Base-by-base conservation (phyloP, 2,329 filamentous ascomycete species). In the Xylariaceae sp. region DNA sequence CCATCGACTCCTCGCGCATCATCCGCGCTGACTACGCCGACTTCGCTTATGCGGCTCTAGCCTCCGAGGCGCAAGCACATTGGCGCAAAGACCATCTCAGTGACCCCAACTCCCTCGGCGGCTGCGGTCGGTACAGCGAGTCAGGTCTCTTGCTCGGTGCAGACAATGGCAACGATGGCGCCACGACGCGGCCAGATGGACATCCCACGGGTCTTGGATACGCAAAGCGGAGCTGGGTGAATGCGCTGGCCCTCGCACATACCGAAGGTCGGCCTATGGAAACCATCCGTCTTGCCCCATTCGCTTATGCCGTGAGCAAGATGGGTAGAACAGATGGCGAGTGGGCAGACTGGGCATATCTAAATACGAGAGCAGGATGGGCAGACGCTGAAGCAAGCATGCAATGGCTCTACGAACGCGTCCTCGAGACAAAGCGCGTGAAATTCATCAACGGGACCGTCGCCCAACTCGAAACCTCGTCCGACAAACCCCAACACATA, bases 21-120 rank as follows among this genome's bases (percentile, higher is more conserved):
- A 76, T 87, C 58, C 78, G 84, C 51, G 73, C 82, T 46, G 93
- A 97, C 76, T 97, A 97, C 66, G 86, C 89, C 5, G 85, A 93
- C 65, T 74, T 82, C 0, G 81, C 85, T 18, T 97, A 97, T 71
- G 82, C 90, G 6, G 73, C 77, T 14, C 82, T 97, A 42, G 90
- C 87, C 17, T 78, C 82, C 16, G 75, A 82, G 34, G 90, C 91
- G 1, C 88, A 89, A 63, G 70, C 76, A 16, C 75, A 80, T 65
- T 94, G 84, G 89, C 82, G 87, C 61, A 81, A 79, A 67, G 69
- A 69, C 61, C 81, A 75, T 50, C 72, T 78, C 31, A 71, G 67
- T 34, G 70, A 67, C 36, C 74, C 81, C 33, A 69, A 67, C 33
- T 74, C 81, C 18, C 73, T 85, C 45, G 87, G 84, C 49, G 80